A percentile compares a stretch with the other conserved stretches of the same genome.
phyloP scores from a whole-genome alignment of 148 eudicot species.

The Spergularia bocconei region DNA sequence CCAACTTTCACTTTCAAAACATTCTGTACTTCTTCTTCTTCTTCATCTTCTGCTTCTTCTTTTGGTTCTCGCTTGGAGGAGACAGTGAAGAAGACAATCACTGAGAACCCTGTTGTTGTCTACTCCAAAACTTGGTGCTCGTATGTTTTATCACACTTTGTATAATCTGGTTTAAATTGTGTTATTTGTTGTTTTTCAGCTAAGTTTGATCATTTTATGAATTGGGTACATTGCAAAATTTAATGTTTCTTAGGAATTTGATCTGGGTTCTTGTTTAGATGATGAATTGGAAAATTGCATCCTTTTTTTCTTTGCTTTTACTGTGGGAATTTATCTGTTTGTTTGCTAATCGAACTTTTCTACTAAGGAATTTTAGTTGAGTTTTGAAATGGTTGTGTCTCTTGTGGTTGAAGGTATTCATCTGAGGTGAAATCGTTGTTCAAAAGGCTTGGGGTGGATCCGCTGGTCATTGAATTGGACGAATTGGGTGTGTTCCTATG shows the following conservation, averaged over 20 bases:
- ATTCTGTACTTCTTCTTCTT: constrained; percentile 28
- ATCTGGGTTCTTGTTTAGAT: not conserved
- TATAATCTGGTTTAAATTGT: not conserved
- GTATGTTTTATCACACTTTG: constrained; percentile 36
- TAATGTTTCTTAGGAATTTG: not conserved
- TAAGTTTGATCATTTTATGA: not conserved
- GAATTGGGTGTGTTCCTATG: constrained; percentile 59
- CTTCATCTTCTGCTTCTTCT: constrained; percentile 30
- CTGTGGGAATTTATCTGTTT: too few species aligned
- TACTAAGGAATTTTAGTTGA: constrained; percentile 12
- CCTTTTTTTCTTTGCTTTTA: not conserved
- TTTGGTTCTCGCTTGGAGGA: constrained; percentile 81
- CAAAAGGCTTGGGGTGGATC: constrained; percentile 72
- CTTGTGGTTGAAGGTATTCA: constrained; percentile 57
- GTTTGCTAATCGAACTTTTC: not conserved
- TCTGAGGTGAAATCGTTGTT: constrained; percentile 82
- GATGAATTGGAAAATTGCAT: not conserved
- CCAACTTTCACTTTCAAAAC: constrained; percentile 29
- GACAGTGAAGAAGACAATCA: constrained; percentile 60
- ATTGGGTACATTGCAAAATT: constrained; percentile 6
- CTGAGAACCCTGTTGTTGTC: constrained; percentile 83
- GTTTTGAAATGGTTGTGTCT: not conserved
- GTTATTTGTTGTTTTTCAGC: not conserved
- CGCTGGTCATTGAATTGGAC: constrained; percentile 81
- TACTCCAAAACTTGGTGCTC: constrained; percentile 96